Percentiles rank a stretch among this genome's conserved stretches.
phyloP scores from a whole-genome alignment of 1,139 yeast species.

The Geotrichum candidum region DNA sequence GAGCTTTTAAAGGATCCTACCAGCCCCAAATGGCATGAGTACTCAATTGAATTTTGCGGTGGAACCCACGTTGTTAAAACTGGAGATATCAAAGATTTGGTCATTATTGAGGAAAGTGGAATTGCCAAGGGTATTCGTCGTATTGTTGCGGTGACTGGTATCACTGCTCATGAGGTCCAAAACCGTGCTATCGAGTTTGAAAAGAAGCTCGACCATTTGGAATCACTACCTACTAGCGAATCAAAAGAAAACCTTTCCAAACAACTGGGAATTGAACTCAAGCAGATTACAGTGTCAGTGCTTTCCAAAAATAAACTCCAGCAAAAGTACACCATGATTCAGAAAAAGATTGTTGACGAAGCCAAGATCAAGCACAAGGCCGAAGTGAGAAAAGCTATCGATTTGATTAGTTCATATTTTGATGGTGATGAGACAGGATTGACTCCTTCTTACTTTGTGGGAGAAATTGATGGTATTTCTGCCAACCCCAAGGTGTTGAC shows the following conservation, averaged over 20 bases:
- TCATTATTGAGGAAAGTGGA: slow-evolving; percentile 89
- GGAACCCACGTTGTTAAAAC: slow-evolving; percentile 95
- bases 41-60: slow-evolving; percentile 95
- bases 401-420: slow-evolving; percentile 71
- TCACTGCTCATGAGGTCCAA: slow-evolving; percentile 85
- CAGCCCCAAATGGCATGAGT: slow-evolving; percentile 65
- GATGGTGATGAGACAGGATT: slow-evolving; percentile 35
- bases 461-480: slow-evolving; percentile 53
- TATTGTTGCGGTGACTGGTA: slow-evolving; percentile 93
- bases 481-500: slow-evolving; percentile 92
- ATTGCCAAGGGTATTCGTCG: slow-evolving; percentile 98
- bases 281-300: slow-evolving; percentile 82
- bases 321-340: slow-evolving; percentile 68
- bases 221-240: slow-evolving; percentile 52
- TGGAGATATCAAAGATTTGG: slow-evolving; percentile 86
- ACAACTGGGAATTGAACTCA: slow-evolving; percentile 76
- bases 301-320: slow-evolving; percentile 71
- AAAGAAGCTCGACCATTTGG: slow-evolving; percentile 52
- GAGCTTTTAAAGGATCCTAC: slow-evolving; percentile 67
- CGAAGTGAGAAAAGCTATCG: slow-evolving; percentile 75
- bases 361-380: slow-evolving; percentile 81
- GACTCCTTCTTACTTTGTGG: slow-evolving; percentile 53
- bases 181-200: slow-evolving; percentile 70
- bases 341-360: slow-evolving; percentile 83
- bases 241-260: slow-evolving; percentile 75